Conservation (phyloP, 768 basidiomycete species). For the Mycena venus region DNA sequence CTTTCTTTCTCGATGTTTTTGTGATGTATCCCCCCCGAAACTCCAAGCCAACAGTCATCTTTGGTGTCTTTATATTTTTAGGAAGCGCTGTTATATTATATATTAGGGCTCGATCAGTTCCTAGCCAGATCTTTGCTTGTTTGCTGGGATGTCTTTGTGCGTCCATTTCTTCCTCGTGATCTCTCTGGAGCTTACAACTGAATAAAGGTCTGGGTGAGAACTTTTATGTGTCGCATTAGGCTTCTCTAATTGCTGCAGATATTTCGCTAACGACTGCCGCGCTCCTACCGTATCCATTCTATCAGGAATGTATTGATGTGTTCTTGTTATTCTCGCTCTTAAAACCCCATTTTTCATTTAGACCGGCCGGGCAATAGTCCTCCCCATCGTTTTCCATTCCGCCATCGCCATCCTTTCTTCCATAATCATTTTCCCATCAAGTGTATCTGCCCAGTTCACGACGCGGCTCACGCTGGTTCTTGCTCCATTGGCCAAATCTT, state of each 20-base stretch:
- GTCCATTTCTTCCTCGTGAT: not conserved
- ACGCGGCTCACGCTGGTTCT: conserved; percentile 62
- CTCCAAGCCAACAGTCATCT: conserved; percentile 67
- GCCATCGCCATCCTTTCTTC: conserved; percentile 67
- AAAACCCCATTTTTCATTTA: conserved; percentile 37
- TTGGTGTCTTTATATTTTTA: conserved; percentile 73
- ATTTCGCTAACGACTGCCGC: conserved; percentile 69
- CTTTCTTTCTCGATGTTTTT: not conserved
- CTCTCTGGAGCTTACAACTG: not conserved
- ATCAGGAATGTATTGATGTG: conserved; percentile 51
- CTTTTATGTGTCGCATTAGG: not conserved
- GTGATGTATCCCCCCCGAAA: not conserved
- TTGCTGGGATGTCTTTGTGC: conserved; percentile 70
- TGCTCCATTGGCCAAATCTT: conserved; percentile 58
- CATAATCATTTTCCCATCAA: conserved; percentile 71
- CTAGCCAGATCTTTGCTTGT: conserved; percentile 69
- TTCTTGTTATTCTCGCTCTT: not conserved
- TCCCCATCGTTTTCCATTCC: conserved; percentile 73
- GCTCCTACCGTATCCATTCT: conserved; percentile 77
- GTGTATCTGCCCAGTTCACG: conserved; percentile 73
- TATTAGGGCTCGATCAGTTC: conserved; percentile 70
- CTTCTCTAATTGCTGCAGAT: conserved; percentile 51
- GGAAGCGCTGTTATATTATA: conserved; percentile 71
- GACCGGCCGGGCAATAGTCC: conserved; percentile 63
- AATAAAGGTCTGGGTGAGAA: conserved; percentile 55